Evolutionary conservation across 2,329 filamentous ascomycete species (phyloP), one percentile per base, ranked within the genome.

Genomic region (Didymella arachidicola): DNA sequence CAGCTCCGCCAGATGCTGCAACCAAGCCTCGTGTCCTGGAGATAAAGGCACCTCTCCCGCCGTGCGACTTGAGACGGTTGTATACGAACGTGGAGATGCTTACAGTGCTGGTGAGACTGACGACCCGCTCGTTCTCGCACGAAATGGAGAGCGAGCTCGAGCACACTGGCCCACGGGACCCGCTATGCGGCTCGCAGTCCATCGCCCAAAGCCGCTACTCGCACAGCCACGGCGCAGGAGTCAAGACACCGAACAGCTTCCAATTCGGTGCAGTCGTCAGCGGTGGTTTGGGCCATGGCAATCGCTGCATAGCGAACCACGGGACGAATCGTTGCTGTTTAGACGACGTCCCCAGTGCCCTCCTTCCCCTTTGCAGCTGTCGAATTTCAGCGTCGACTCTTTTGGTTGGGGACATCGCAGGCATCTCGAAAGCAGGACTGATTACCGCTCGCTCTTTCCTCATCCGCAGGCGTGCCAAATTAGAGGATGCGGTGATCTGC

Each of bases 1-100:
- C 57, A 59, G 51, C 43, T 46, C 19, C 52, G 52, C 45, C 57
- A 60, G 42, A 42, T 41, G 42, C 51, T 38, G 51, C 45, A 11
- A 34, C 29, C 30, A n/a, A 12, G 19, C 18, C 32, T 38, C 56
- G 45, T 46, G 49, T 59, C 45, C 39, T 54, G 50, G 50, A 48
- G 50, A 42, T 29, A 38, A 32, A 49, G 26, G 27, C 43, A 49
- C 56, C 56, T 30, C 45, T 36, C 49, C 49, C 43, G 55, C 43
- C 47, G 55, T 36, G 45, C 41, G 34, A 43, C 50, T 10, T 29
- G 32, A 45, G 41, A 22, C 50, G 26, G 12, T 34, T 39, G 42
- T 39, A 47, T 16, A 53, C 34, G 43, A 43, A 43, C 41, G 25
- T 43, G 41, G 41, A 43, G 41, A 7, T 43, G 25, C 41, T 43